A percentile compares a stretch with the other conserved stretches of the same genome.
phyloP scores from a whole-genome alignment of 495 filamentous ascomycete genomes.

The Hyaloscypha bicolor region DNA sequence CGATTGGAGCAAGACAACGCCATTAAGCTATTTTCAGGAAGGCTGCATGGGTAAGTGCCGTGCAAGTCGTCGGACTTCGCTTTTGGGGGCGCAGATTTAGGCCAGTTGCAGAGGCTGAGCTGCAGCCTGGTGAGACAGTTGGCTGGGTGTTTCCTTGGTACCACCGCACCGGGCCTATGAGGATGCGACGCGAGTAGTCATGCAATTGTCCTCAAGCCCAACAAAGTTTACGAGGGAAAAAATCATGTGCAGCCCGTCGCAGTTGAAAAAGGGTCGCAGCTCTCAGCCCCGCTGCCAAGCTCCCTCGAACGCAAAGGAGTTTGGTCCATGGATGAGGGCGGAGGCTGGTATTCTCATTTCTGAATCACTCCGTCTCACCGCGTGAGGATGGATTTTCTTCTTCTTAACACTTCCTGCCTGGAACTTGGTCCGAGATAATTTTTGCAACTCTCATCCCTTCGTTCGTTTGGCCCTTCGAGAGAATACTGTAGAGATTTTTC shows the following conservation, averaged over 20 bases:
- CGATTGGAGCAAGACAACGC: background rate
- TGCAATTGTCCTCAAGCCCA: background rate
- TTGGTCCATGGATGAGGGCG: background rate
- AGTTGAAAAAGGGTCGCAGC: background rate
- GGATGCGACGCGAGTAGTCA: background rate
- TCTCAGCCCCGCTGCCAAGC: background rate
- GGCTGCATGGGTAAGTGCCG: background rate
- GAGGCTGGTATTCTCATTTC: background rate
- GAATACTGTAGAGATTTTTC: no score
- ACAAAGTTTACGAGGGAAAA: background rate
- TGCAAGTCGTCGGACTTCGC: background rate
- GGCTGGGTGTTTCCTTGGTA: background rate
- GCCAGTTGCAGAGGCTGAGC: background rate
- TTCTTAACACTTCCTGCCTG: background rate
- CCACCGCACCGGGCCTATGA: background rate
- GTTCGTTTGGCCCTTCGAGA: background rate
- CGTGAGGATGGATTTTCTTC: no score
- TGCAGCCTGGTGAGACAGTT: background rate
- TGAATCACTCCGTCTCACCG: background rate
- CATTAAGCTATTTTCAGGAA: background rate
- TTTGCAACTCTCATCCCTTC: background rate
- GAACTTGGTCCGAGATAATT: background rate
- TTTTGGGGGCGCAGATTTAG: background rate
- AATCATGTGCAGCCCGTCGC: background rate
- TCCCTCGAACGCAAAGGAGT: background rate